Evolutionary conservation across 805 yeast species (phyloP), one percentile per base, ranked within the genome.

Genomic region (Ogataea pini): DNA sequence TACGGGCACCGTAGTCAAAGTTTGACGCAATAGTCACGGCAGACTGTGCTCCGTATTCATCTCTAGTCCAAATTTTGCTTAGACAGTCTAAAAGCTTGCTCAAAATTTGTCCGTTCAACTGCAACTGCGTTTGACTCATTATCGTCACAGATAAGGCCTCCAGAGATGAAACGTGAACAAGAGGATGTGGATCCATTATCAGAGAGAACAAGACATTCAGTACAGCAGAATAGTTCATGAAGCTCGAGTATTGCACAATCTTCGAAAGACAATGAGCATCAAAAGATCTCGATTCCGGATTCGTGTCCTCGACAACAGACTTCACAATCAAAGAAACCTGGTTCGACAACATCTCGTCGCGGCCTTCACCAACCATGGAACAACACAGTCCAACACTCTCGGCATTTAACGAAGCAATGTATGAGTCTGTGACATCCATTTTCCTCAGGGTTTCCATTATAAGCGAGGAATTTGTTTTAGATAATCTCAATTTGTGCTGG

Each of bases 141-240:
- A 90, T 70, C 10, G 86, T 63, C 1, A 77, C 67, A 2, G 78
- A 65, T 36, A 86, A 62, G 0, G 94, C 78, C 40, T 77, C 77
- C 56, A 90, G 63, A 0, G 92, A 75, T 75, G 90, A 85, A 46
- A 79, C 76, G 61, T 88, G 91, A 14, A 94, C 90, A 1, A 80
- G 70, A 0, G 97, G 96, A 61, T 91, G 92, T 0, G 96, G 91
- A 64, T 92, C 98, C 17, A 69, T 69, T 3, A 83, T 64, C 24
- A 92, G 71, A 13, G 86, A 82, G 32, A 76, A 64, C 2, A 83
- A 60, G 4, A 89, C 80, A 29, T 81, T 82, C 48, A 76, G 71
- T 3, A 85, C 76, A 3, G 77, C 61, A 27, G 73, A 72, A 3
- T 76, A 64, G 7, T 82, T 61, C 19, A 53, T 45, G 19, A 61